phyloP scores from a whole-genome alignment of 2,329 filamentous ascomycete species.

The Cyclaneusma minus region DNA sequence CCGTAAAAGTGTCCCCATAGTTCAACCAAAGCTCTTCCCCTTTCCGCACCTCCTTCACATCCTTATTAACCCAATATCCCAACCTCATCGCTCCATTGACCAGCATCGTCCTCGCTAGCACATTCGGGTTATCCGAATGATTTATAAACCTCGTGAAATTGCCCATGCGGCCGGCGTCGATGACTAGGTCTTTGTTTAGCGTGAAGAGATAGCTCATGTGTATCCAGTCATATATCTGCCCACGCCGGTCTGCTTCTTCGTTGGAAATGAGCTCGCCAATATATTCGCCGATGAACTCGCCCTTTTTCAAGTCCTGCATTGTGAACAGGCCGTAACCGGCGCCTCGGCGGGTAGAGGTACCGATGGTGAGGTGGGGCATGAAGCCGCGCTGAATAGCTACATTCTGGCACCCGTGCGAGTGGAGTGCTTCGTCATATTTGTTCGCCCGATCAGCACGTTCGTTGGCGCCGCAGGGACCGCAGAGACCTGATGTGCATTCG shows the following conservation, averaged over 20 bases:
- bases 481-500: conserved; percentile 69
- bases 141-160: conserved; percentile 76
- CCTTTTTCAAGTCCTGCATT: conserved; percentile 44
- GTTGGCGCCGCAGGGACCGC: conserved; percentile 51
- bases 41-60: too few species aligned
- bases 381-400: conserved; percentile 54
- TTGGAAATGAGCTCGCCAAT: conserved; percentile 52
- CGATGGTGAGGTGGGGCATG: conserved; percentile 50
- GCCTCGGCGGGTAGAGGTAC: conserved; percentile 49
- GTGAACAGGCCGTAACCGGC: conserved; percentile 65
- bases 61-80: too few species aligned
- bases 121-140: conserved; percentile 48
- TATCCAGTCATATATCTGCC: conserved; percentile 20
- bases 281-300: conserved; percentile 71
- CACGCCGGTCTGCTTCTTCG: conserved; percentile 15
- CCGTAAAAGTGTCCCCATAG: too few species aligned
- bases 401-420: conserved; percentile 52
- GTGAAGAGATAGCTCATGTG: conserved; percentile 32
- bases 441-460: conserved; percentile 57
- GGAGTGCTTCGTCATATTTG: conserved; percentile 38
- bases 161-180: conserved; percentile 63
- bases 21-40: too few species aligned
- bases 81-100: too few species aligned
- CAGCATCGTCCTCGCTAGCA: conserved; percentile 51
- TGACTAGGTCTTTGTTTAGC: conserved; percentile 32